Percentiles rank a stretch among this genome's conserved stretches.
Evolutionary conservation across 768 basidiomycete species (phyloP).

Genomic region (Mycena chlorophos): DNA sequence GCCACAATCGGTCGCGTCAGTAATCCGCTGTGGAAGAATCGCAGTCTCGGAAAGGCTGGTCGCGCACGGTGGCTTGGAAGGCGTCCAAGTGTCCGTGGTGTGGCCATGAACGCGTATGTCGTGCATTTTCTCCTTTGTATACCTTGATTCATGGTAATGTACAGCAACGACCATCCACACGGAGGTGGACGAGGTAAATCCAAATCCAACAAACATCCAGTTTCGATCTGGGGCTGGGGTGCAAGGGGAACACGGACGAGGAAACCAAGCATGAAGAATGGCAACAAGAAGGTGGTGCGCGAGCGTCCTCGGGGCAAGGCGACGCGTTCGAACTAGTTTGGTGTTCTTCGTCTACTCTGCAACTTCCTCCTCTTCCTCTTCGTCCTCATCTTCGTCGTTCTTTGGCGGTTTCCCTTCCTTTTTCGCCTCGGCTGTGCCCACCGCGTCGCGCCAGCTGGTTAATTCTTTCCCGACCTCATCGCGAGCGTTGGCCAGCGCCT

Average conservation of each 20-base stretch:
- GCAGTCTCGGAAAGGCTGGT: constrained; percentile 89
- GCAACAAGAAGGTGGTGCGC: constrained; percentile 86
- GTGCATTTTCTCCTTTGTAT: not conserved
- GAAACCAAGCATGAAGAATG: constrained; percentile 86
- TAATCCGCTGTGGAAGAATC: constrained; percentile 86
- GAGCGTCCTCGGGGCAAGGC: constrained; percentile 78
- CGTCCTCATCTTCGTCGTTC: constrained; percentile 43
- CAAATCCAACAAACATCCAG: constrained; percentile 93
- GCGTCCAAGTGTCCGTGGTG: constrained; percentile 85
- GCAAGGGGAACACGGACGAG: constrained; percentile 92
- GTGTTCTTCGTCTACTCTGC: constrained; percentile 20
- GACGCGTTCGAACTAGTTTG: constrained; percentile 43
- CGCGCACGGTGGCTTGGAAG: constrained; percentile 83
- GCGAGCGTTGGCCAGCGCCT: constrained; percentile 52
- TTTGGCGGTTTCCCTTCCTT: constrained; percentile 53
- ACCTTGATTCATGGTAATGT: not conserved
- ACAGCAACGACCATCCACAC: constrained; percentile 87
- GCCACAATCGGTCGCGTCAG: constrained; percentile 92
- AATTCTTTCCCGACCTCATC: constrained; percentile 62
- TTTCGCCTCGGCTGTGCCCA: constrained; percentile 60
- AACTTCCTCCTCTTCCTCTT: constrained; percentile 45
- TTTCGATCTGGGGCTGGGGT: constrained; percentile 90
- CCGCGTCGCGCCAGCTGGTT: constrained; percentile 73
- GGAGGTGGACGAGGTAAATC: constrained; percentile 98
- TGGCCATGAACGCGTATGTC: constrained; percentile 93